A percentile compares a stretch with the other conserved stretches of the same genome.
Evolutionary conservation across 2,329 filamentous ascomycete species (phyloP).

Genomic region (Tetracladium maxilliforme): DNA sequence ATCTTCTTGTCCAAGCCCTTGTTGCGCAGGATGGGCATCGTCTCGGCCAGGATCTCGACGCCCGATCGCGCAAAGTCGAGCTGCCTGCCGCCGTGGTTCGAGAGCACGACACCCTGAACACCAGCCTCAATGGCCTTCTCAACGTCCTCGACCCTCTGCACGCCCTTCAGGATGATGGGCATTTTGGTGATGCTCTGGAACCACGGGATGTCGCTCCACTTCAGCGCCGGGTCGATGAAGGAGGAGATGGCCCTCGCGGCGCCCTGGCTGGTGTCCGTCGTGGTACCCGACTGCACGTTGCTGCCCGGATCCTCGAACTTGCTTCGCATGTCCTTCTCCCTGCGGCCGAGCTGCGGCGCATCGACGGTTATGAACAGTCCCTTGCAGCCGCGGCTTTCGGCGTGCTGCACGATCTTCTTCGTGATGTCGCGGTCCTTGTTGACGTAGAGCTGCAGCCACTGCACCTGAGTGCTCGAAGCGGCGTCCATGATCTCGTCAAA

Average conservation of each 20-base stretch:
- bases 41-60: slow-evolving; percentile 83
- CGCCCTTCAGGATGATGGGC: slow-evolving; percentile 92
- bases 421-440: slow-evolving; percentile 93
- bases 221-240: slow-evolving; percentile 91
- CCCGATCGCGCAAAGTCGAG: slow-evolving; percentile 83
- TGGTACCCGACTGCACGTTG: slow-evolving; percentile 62
- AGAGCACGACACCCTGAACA: slow-evolving; percentile 81
- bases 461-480: slow-evolving; percentile 61
- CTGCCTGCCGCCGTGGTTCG: slow-evolving; percentile 90
- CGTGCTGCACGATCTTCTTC: slow-evolving; percentile 77
- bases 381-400: slow-evolving; percentile 82
- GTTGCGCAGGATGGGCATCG: slow-evolving; percentile 72
- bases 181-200: slow-evolving; percentile 81
- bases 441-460: slow-evolving; percentile 96
- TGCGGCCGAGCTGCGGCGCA: slow-evolving; percentile 82
- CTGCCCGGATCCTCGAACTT: slow-evolving; percentile 80
- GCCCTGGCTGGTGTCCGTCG: slow-evolving; percentile 78
- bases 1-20: slow-evolving; percentile 61
- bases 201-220: slow-evolving; percentile 91
- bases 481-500: slow-evolving; percentile 97
- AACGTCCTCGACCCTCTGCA: slow-evolving; percentile 92
- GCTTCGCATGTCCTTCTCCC: slow-evolving; percentile 94
- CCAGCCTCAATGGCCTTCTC: slow-evolving; percentile 70
- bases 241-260: slow-evolving; percentile 88
- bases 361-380: slow-evolving; percentile 98